Conservation (phyloP, 306 rosid genomes). For the Cucumis melo region DNA sequence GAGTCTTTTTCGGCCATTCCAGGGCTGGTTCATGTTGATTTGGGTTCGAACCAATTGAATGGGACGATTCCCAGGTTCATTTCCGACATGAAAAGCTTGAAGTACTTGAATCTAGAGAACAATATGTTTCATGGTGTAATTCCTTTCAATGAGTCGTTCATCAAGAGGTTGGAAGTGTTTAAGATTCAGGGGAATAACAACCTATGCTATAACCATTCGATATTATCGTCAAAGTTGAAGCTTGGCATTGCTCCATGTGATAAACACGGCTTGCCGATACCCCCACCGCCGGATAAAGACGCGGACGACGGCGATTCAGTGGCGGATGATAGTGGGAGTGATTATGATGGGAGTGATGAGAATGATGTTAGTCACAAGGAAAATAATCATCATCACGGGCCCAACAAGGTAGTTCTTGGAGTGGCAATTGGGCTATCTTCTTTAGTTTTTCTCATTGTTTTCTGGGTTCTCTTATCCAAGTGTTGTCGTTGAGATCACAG, state of each 20-base stretch:
- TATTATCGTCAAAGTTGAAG: slow-evolving; percentile 64
- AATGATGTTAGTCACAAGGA: slow-evolving; percentile 16
- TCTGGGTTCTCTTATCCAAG: slow-evolving; percentile 50
- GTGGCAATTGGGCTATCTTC: slow-evolving; percentile 83
- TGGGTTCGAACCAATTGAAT: slow-evolving; percentile 77
- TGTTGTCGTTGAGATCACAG: slow-evolving; percentile 42
- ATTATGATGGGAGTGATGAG: slow-evolving; percentile 30
- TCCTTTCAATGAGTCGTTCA: slow-evolving; percentile 61
- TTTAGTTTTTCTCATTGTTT: slow-evolving; percentile 59
- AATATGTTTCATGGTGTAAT: slow-evolving; percentile 62
- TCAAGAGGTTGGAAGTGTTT: slow-evolving; percentile 41
- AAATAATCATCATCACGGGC: slow-evolving; percentile 43
- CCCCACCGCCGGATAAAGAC: slow-evolving; percentile 63
- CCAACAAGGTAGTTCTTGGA: slow-evolving; percentile 78
- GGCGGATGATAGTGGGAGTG: slow-evolving; percentile 37
- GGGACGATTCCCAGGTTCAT: slow-evolving; percentile 81
- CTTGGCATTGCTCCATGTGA: slow-evolving; percentile 89
- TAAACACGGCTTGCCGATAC: slow-evolving; percentile 62
- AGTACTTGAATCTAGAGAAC: slow-evolving; percentile 68
- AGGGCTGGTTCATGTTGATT: slow-evolving; percentile 53
- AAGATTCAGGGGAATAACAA: slow-evolving; percentile 57
- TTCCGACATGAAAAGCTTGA: slow-evolving; percentile 53
- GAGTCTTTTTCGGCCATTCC: slow-evolving; percentile 69
- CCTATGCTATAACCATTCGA: slow-evolving; percentile 68
- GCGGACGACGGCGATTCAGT: slow-evolving; percentile 19